A percentile compares a stretch with the other conserved stretches of the same genome.
These are phyloP conservation scores for Pneumocystis carinii DNA, from an alignment of 1,139 yeast genomes.

Conservation along the genomic window DNA sequence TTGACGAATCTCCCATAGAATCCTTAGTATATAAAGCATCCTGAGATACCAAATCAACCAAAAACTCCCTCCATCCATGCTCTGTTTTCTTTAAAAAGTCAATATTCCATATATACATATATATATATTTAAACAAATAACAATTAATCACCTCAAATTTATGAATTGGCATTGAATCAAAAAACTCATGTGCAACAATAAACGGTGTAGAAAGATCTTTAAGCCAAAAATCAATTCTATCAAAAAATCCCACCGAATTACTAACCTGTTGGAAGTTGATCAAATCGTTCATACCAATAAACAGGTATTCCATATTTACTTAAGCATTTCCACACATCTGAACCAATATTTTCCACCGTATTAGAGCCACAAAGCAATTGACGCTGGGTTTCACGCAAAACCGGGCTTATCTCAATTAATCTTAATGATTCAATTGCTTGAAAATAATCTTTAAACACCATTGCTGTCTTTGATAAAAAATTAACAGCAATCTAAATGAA, in stretches of 20 bases:
- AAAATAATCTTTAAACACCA: slow-evolving; percentile 20
- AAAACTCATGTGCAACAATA: slow-evolving; percentile 71
- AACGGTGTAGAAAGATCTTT: slow-evolving; percentile 33
- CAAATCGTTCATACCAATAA: slow-evolving; percentile 59
- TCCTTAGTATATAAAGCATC: slow-evolving; percentile 7
- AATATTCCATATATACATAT: too few species aligned
- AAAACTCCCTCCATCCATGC: slow-evolving; percentile 62
- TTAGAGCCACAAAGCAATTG: slow-evolving; percentile 33
- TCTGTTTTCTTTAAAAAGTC: slow-evolving; percentile 26
- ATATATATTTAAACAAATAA: background rate
- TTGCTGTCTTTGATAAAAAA: slow-evolving; percentile 2
- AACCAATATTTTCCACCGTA: slow-evolving; percentile 23
- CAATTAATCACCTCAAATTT: slow-evolving; percentile 33
- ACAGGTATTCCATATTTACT: slow-evolving; percentile 43
- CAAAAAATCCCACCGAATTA: slow-evolving; percentile 11
- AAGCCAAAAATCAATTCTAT: background rate
- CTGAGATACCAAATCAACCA: slow-evolving; percentile 39
- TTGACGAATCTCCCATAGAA: slow-evolving; percentile 22
- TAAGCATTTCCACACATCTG: slow-evolving; percentile 25
- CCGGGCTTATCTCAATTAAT: slow-evolving; percentile 59
- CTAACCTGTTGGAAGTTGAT: slow-evolving; percentile 33
- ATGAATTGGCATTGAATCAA: slow-evolving; percentile 73
- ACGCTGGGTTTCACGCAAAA: slow-evolving; percentile 46
- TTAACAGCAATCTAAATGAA: background rate
- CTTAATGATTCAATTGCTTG: slow-evolving; percentile 30